Evolutionary conservation across 148 eudicot species (phyloP).

Genomic region (Nyssa sinensis): DNA sequence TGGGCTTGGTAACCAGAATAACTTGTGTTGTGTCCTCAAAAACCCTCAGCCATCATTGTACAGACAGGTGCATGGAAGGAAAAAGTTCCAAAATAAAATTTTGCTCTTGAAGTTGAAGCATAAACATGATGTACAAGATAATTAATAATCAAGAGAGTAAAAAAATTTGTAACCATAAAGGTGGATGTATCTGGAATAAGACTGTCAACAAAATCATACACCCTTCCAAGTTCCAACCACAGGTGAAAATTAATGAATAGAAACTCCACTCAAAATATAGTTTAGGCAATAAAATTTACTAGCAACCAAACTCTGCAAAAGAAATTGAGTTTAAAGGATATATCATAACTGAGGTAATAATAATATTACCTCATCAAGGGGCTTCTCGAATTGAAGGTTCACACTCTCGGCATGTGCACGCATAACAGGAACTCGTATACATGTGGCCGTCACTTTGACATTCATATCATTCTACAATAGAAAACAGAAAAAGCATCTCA

Average conservation of each 20-base stretch:
- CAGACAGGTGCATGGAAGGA: background rate
- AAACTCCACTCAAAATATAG: background rate
- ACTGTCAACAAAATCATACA: background rate
- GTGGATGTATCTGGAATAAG: background rate
- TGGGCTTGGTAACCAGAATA: background rate
- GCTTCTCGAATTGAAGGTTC: slow-evolving; percentile 86
- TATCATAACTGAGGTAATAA: background rate
- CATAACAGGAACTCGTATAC: slow-evolving; percentile 90
- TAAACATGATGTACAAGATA: background rate
- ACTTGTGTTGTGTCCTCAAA: background rate
- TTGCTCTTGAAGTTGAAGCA: no score
- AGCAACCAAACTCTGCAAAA: background rate
- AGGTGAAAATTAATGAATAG: background rate
- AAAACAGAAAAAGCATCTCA: slow-evolving; percentile 3
- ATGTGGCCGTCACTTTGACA: slow-evolving; percentile 86
- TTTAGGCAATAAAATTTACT: background rate
- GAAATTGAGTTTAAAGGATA: background rate
- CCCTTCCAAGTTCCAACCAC: background rate
- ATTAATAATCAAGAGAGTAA: background rate
- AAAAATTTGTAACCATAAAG: no score
- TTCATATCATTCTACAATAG: slow-evolving; percentile 51
- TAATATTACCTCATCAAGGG: slow-evolving; percentile 85
- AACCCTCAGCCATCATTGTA: no score
- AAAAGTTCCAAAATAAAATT: no score
- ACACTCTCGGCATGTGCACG: slow-evolving; percentile 95